Conservation (phyloP, 331 rosid genomes). For the Acacia pycnantha region DNA sequence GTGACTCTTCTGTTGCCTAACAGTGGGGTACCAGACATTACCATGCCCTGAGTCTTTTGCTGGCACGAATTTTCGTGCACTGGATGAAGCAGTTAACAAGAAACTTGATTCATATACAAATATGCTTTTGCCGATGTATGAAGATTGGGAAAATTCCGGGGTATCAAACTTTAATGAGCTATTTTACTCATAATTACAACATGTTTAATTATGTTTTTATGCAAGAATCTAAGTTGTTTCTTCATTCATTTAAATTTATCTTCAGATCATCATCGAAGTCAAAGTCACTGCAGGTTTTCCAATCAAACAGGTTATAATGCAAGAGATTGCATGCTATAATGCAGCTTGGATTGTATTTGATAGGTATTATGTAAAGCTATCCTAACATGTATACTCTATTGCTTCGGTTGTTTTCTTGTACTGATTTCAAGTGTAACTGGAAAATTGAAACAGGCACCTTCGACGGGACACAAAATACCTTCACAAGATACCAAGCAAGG, state of each 20-base stretch:
- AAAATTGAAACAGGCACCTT: slow-evolving; percentile 49
- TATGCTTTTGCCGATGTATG: slow-evolving; percentile 53
- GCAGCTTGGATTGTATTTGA: slow-evolving; percentile 61
- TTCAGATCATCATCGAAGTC: slow-evolving; percentile 58
- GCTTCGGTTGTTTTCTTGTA: not conserved
- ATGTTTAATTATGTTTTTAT: not conserved
- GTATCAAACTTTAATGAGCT: slow-evolving; percentile 34
- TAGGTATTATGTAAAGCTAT: slow-evolving; percentile 32
- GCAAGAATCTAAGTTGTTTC: slow-evolving; percentile 3
- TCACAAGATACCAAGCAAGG: slow-evolving; percentile 48
- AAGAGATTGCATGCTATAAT: slow-evolving; percentile 40
- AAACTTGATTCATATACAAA: slow-evolving; percentile 65
- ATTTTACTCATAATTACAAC: not conserved
- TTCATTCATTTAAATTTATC: slow-evolving; percentile 1
- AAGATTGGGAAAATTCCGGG: slow-evolving; percentile 53
- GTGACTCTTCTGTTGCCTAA: slow-evolving; percentile 7
- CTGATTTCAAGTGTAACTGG: not conserved
- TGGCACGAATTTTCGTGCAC: slow-evolving; percentile 54
- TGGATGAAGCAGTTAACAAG: slow-evolving; percentile 76
- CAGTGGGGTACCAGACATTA: slow-evolving; percentile 77
- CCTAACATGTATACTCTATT: not conserved
- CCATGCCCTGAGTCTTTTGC: slow-evolving; percentile 58
- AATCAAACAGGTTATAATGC: slow-evolving; percentile 50
- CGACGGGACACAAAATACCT: slow-evolving; percentile 45
- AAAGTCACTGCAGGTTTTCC: slow-evolving; percentile 60